A percentile compares a stretch with the other conserved stretches of the same genome.
Conservation (phyloP, 75 land plant genomes). For the Ceratopteris richardii region DNA sequence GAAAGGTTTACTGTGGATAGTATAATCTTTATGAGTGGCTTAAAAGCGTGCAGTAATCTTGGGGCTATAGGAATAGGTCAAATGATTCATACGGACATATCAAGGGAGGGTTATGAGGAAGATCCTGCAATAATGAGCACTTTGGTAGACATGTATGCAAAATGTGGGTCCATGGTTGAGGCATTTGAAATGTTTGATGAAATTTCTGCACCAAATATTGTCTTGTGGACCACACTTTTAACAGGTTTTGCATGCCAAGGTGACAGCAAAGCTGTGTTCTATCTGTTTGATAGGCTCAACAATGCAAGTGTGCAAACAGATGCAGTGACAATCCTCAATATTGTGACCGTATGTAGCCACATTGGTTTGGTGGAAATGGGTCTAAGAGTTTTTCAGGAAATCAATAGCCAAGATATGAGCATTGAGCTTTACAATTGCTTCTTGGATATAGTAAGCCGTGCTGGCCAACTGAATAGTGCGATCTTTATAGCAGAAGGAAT, state of each 20-base stretch:
- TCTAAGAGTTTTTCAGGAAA: background rate
- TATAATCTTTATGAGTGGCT: background rate
- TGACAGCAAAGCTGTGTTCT: background rate
- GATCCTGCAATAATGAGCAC: background rate
- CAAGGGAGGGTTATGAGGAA: background rate
- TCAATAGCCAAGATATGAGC: background rate
- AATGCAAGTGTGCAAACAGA: background rate
- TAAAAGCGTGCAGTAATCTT: conserved; percentile 5
- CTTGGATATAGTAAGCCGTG: background rate
- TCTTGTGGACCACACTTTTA: background rate
- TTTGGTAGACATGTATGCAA: conserved; percentile 3
- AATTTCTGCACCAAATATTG: background rate
- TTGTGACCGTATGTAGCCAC: conserved; percentile 7
- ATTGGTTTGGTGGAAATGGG: conserved; percentile 1
- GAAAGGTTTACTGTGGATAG: background rate
- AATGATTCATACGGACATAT: background rate
- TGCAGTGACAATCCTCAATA: background rate
- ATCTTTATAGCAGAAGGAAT: background rate
- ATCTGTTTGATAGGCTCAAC: background rate
- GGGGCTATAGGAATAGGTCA: background rate
- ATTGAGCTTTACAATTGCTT: conserved; percentile 4
- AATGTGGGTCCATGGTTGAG: conserved; percentile 13
- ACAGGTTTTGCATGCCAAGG: conserved; percentile 3
- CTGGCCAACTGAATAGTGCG: background rate
- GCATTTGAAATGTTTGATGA: background rate